Base-by-base conservation (phyloP, 1,284 basidiomycete species). In the Marasmius fiardii region DNA sequence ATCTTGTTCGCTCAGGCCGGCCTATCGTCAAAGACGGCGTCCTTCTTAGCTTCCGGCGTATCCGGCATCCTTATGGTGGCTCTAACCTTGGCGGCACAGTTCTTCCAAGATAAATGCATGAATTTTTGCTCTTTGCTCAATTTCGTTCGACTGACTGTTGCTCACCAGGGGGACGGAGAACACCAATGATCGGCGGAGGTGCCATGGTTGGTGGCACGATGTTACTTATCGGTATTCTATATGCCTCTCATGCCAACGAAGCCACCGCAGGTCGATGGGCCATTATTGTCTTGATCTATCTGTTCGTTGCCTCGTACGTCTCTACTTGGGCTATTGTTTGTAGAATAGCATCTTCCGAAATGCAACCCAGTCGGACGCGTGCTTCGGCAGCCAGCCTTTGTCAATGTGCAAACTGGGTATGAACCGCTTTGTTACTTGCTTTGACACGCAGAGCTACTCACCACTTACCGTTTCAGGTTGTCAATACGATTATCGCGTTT, bases 41-140 rank as follows among this genome's bases (percentile, higher is more conserved):
- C 78, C 0, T 81, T 82, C 65, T 67, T 82, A 24, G 79, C 80
- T 0, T 78, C 78, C 6, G 81, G 79, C 7, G 71, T 82, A 8
- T 78, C 78, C 2, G 81, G 79, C 37, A 67, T 82, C 43, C 63
- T 80, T 35, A 77, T 75, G 56, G 59, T 81, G n/a, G 68, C 66
- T 12, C 69, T 71, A 52, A 80, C 78, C 28, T 44, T 43, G 23
- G 51, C 24, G 24, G 37, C 51, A 11, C 51, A 43, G 43, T 23
- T 26, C n/a, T 52, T 52, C 24, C 51, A 52, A 52, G 51, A 52
- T n/a, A 52, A 33, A 43, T 52, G 51, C 43, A 43, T 10, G 51
- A 5, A 6, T 37, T 31, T 4, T 23, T 20, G 20, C 26, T 24
- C 39, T n/a, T n/a, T 31, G 16, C 8, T 18, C 21, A 16, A 26